phyloP scores from a whole-genome alignment of 768 basidiomycete species.

The Agaricus blazei region DNA sequence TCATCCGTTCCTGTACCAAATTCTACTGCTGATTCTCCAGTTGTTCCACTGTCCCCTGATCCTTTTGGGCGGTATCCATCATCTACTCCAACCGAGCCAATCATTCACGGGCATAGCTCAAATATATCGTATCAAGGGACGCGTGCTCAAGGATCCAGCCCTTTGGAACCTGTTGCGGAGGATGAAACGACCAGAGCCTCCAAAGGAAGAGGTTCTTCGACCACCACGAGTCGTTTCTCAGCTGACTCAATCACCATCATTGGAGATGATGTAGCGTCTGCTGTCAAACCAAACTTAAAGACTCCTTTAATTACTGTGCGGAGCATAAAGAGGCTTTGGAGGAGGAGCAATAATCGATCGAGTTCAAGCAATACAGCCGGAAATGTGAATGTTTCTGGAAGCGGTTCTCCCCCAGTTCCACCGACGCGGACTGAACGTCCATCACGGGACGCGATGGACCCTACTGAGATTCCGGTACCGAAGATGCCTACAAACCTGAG shows the following conservation, averaged over 20 bases:
- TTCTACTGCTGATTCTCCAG: conserved; percentile 40
- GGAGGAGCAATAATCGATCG: conserved; percentile 59
- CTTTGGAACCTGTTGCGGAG: conserved; percentile 11
- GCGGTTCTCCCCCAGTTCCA: conserved; percentile 29
- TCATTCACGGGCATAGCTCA: conserved; percentile 20
- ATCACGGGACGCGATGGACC: conserved; percentile 26
- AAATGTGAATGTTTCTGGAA: conserved; percentile 20
- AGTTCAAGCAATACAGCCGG: conserved; percentile 20
- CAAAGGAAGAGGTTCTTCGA: conserved; percentile 18
- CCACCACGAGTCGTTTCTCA: conserved; percentile 66
- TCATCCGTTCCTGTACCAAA: conserved; percentile 19
- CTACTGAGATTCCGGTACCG: conserved; percentile 30
- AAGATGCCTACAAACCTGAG: conserved; percentile 15
- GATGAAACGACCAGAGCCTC: conserved; percentile 6
- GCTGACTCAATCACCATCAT: conserved; percentile 51
- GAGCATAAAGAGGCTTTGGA: conserved; percentile 72
- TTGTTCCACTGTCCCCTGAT: conserved; percentile 83
- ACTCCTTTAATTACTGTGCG: conserved; percentile 69
- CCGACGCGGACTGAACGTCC: conserved; percentile 32
- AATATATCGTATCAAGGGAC: conserved; percentile 36
- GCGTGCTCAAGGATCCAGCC: conserved; percentile 13
- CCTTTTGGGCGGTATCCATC: conserved; percentile 76
- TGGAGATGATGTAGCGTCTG: conserved; percentile 25
- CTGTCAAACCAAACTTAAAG: conserved; percentile 34
- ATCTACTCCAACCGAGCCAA: conserved; percentile 38